These are phyloP conservation scores for Vachellia collinsii DNA, from an alignment of 306 rosid species.

Conservation along the genomic window DNA sequence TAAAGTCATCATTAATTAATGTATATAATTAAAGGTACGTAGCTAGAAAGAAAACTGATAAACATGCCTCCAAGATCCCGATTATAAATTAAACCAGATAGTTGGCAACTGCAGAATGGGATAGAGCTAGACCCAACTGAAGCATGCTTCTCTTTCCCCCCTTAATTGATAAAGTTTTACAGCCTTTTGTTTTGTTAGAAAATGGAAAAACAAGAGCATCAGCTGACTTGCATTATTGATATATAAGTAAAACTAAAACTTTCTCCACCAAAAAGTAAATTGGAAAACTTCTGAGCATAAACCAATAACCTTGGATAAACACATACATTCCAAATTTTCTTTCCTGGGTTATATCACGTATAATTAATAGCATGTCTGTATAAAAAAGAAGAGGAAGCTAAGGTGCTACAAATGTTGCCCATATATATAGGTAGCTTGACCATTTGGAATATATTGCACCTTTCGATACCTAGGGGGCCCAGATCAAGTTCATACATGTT, in stretches of 20 bases:
- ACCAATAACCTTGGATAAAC: constrained; percentile 14
- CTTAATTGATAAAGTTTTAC: not conserved
- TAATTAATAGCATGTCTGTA: not conserved
- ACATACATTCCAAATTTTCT: not conserved
- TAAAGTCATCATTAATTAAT: not conserved
- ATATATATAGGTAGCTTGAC: not conserved
- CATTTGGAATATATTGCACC: not conserved
- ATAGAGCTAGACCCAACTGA: not conserved
- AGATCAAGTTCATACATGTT: constrained; percentile 11
- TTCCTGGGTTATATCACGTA: not conserved
- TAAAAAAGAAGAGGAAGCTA: not conserved
- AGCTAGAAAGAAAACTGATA: not conserved
- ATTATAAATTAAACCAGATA: not conserved
- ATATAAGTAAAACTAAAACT: constrained; percentile 4
- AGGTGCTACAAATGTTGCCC: not conserved
- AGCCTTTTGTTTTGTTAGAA: constrained; percentile 3
- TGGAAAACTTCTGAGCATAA: not conserved
- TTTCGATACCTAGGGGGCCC: not conserved
- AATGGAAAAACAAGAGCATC: constrained; percentile 12
- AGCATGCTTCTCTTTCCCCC: not conserved
- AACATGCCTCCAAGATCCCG: not conserved
- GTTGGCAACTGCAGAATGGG: constrained; percentile 1
- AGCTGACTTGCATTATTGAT: not conserved
- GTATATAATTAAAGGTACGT: constrained; percentile 7
- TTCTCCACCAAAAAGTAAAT: no score